Evolutionary conservation across 495 filamentous ascomycete species (phyloP).

Genomic region (Astrocystis sublimbata): DNA sequence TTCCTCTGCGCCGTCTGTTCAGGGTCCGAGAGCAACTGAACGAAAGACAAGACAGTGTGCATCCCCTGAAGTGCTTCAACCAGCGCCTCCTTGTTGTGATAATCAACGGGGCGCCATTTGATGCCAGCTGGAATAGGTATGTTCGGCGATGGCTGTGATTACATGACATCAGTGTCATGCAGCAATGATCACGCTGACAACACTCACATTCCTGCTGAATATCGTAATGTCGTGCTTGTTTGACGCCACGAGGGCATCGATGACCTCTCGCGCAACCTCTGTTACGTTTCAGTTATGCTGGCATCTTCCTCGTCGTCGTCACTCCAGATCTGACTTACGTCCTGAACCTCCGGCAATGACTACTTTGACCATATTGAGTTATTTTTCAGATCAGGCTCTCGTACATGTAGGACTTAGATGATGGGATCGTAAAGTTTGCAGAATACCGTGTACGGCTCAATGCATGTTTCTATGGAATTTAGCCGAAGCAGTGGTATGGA

Average conservation of each 20-base stretch:
- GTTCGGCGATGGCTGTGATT: conserved; percentile 22
- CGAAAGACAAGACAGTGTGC: conserved; percentile 59
- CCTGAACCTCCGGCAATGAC: conserved; percentile 56
- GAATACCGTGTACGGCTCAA: too few species aligned
- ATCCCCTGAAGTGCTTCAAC: conserved; percentile 44
- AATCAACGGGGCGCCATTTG: conserved; percentile 47
- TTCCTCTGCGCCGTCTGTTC: conserved; percentile 41
- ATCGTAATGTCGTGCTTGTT: conserved; percentile 55
- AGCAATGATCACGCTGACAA: too few species aligned
- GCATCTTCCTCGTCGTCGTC: too few species aligned
- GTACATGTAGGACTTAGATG: not conserved
- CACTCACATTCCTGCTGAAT: conserved; percentile 47
- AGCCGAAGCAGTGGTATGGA: too few species aligned
- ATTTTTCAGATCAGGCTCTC: not conserved
- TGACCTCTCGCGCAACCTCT: conserved; percentile 57
- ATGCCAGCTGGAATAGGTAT: conserved; percentile 21
- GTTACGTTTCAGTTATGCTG: conserved; percentile 9
- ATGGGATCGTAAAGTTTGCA: not conserved
- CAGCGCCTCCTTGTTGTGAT: conserved; percentile 41
- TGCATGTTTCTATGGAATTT: not conserved
- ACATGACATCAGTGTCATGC: not conserved
- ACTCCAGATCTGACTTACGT: conserved; percentile 35
- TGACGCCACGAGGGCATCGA: conserved; percentile 52
- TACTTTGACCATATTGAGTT: conserved; percentile 53
- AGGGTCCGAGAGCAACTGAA: conserved; percentile 39